Base-by-base conservation (phyloP, 495 filamentous ascomycete species). In the Hypoxylon cercidicola region DNA sequence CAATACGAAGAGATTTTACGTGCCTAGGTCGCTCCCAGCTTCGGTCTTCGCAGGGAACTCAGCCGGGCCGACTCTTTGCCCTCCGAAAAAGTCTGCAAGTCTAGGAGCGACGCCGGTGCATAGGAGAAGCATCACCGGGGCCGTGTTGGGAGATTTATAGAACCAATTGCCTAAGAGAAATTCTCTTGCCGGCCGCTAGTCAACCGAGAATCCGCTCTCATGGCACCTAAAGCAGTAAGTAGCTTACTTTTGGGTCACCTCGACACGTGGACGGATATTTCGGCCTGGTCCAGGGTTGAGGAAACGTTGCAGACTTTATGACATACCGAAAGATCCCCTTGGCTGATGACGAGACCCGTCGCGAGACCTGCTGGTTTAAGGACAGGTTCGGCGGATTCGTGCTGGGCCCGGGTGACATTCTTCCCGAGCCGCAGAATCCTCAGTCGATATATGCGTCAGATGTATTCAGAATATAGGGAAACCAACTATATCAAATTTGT, bases 291-390 rank as follows among this genome's bases (percentile, higher is more conserved):
- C 54, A 48, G 52, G 21, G 45, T 44, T 23, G 49, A 62, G 20
- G 65, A 63, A 68, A 68, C 65, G 65, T 68, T 68, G 65, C 60
- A 68, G 58, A 64, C 55, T 55, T 28, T 28, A 28, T 28, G 3
- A 54, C 62, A 63, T 55, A 60, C 55, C 45, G 59, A 68, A 43
- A 55, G 37, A 28, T 7, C 25, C 25, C 48, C 64, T 49, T 62
- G 39, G 23, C 53, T 23, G 51, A 59, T n/a, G 59, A 39, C 59
- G 34, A 61, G 58, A 50, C 61, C 37, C n/a, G 25, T 32, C 21
- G 32, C 55, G 37, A n/a, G 15, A 68, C 58, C 53, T 58, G 41
- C 64, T 59, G 15, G 43, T 57, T 62, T 59, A 28, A 56, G 49
- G 59, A 34, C 34, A 55, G 20, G 57, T 39, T 62, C 64, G 53